Percentiles rank a stretch among this genome's conserved stretches.
These are phyloP conservation scores for Colletotrichum zoysiae DNA, from an alignment of 2,329 filamentous ascomycete species.

Conservation along the genomic window DNA sequence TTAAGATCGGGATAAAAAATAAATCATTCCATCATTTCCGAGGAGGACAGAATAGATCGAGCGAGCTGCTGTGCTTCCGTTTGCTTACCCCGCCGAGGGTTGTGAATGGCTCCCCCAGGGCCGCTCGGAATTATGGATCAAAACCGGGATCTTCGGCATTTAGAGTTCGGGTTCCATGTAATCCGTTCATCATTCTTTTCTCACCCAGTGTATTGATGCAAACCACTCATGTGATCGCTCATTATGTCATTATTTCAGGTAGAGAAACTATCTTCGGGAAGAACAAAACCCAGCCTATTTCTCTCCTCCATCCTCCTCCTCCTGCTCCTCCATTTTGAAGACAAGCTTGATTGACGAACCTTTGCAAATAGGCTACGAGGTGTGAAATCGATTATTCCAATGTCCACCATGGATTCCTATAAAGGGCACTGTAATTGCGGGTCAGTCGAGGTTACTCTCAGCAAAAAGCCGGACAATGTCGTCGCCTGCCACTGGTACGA, in stretches of 20 bases:
- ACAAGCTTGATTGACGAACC: background rate
- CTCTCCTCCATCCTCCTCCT: background rate
- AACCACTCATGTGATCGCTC: background rate
- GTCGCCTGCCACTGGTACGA: conserved; percentile 32
- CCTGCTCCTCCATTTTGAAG: background rate
- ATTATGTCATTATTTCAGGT: background rate
- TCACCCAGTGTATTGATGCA: background rate
- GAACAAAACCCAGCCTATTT: background rate
- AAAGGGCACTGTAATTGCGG: conserved; percentile 36
- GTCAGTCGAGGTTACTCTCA: conserved; percentile 24
- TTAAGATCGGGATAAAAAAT: background rate
- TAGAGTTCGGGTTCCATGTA: background rate
- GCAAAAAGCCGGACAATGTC: conserved; percentile 23
- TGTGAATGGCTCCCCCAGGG: background rate
- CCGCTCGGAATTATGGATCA: background rate
- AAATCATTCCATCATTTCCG: too few relatives aligned
- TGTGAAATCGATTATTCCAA: background rate
- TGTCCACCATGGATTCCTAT: conserved; percentile 13
- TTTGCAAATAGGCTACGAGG: background rate
- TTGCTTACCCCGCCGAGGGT: background rate
- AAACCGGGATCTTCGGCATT: background rate
- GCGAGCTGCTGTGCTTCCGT: background rate
- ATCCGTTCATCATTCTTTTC: background rate
- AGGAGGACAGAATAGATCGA: background rate
- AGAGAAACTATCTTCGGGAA: too few relatives aligned